Evolutionary conservation across 495 filamentous ascomycete species (phyloP), one percentile per base, ranked within the genome.

Genomic region (Lineolata rhizophorae): DNA sequence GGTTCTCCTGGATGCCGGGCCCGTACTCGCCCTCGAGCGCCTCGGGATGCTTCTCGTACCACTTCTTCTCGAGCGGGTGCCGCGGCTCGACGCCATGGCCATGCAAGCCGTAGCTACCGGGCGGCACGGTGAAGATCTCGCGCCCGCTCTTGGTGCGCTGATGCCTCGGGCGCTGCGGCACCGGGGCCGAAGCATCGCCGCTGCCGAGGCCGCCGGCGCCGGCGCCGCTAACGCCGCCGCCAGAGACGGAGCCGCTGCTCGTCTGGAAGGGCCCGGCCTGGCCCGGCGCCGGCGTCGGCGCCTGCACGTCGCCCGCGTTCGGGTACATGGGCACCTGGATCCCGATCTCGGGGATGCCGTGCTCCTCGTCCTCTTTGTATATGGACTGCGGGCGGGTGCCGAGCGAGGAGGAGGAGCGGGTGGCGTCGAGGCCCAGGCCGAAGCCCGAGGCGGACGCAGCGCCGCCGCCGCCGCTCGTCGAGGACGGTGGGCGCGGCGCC

Each of bases 241-340:
- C 22, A 65, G 52, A 3, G 22, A n/a, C 22, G n/a, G 22, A 6
- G 6, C 22, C 22, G 22, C 22, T 25, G 22, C 6, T 25, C 6
- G 22, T 6, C 22, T 6, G 6, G 22, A 25, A 25, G 16, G 6
- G 6, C 10, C 21, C 9, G 10, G 15, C 15, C 9, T 63, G 56
- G 20, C 58, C 53, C n/a, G 71, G 78, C 11, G 75, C 67, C 2
- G 84, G 81, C 0, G 90, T 84, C 0, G 87, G 87, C 9, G 87
- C 87, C 54, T 99, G 87, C 6, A 99, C 90, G 52, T 95, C 87
- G 27, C 87, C 87, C 24, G 83, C 84, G 54, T 90, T 70, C 21
- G 73, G 73, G 45, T 85, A 75, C 82, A 99, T 91, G 20, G 87
- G 90, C 14, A 95, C 84, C 43, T 81, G 66, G 45, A 71, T 62